phyloP scores from a whole-genome alignment of 345 rosid genomes.

The Hevea brasiliensis region DNA sequence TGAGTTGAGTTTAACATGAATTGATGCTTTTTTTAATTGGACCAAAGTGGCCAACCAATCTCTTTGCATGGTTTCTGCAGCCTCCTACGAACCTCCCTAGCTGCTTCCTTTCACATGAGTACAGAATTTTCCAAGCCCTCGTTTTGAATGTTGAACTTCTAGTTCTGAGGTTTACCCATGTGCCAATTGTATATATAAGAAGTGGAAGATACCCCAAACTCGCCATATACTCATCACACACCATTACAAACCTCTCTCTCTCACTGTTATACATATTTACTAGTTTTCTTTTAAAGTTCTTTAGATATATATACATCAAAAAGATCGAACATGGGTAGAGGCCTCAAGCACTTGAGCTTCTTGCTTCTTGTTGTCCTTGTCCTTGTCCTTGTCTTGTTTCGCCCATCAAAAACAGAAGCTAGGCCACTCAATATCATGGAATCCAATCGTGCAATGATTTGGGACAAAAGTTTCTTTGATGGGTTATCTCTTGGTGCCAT shows the following conservation, averaged over 20 bases:
- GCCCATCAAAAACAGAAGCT: slow-evolving; percentile 1
- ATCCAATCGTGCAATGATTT: not conserved
- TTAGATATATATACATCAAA: not conserved
- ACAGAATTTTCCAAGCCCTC: too few species aligned
- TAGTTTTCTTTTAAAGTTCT: too few species aligned
- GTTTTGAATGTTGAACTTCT: not conserved
- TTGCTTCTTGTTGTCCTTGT: slow-evolving; percentile 6
- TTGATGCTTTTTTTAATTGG: too few species aligned
- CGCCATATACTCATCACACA: too few species aligned
- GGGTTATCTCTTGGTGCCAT: slow-evolving; percentile 21
- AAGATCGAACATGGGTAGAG: not conserved
- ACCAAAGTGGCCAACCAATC: slow-evolving; percentile 1
- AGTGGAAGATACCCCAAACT: too few species aligned
- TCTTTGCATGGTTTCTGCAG: not conserved
- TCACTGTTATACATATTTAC: too few species aligned
- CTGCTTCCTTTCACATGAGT: not conserved
- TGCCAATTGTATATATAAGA: too few species aligned
- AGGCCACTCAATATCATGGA: slow-evolving; percentile 8
- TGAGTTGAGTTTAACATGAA: too few species aligned
- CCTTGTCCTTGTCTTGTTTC: not conserved
- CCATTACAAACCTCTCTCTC: too few species aligned
- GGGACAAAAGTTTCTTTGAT: slow-evolving; percentile 6
- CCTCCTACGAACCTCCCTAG: not conserved
- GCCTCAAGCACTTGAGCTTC: not conserved
- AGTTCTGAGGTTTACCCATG: too few species aligned